Base-by-base conservation (phyloP, 2,329 filamentous ascomycete species). In the Colletotrichum sp. region DNA sequence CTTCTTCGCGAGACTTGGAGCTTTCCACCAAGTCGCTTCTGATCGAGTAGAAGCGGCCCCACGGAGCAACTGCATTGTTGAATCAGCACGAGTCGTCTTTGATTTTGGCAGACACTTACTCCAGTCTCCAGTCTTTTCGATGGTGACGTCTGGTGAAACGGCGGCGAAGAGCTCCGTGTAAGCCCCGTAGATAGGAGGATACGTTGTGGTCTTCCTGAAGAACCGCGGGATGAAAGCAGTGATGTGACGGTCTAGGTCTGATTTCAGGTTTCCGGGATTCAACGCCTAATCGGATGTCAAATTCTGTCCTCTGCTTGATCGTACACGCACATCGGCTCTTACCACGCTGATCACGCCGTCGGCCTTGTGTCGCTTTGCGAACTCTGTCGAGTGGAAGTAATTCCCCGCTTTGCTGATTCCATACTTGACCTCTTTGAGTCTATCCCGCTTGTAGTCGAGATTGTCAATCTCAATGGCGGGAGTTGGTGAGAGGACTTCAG, bases 161-260 rank as follows among this genome's bases (percentile, higher is more conserved):
- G 83, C 88, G 1, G 87, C 84, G 73, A 85, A 90, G 1, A 90
- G 77, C 73, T 87, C 84, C 0, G 88, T 88, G 78, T 89, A 89
- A 0, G 87, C 88, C 0, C 88, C 89, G 32, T 84, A 79, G 13
- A 84, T 71, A 0, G 80, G 21, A 0, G 83, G 81, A 69, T 83
- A 79, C 2, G 83, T 67, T 4, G 75, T 77, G 3, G 73, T 69
- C n/a, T 58, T 69, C 24, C 75, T 69, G 16, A 76, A 75, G 5
- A 75, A 26, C 21, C 36, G 70, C 12, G 73, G 69, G 6, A 77
- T 65, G 26, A 77, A 30, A 21, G 69, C 75, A 9, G 69, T 76
- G 59, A 76, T 67, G 56, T 77, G 75, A 24, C 79, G 43, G 77
- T 77, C 5, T n/a, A 87, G 78, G 9, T 86, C 84, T 0, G 84